Base-by-base conservation (phyloP, 2,329 filamentous ascomycete genomes). In the Verticillium klebahnii region DNA sequence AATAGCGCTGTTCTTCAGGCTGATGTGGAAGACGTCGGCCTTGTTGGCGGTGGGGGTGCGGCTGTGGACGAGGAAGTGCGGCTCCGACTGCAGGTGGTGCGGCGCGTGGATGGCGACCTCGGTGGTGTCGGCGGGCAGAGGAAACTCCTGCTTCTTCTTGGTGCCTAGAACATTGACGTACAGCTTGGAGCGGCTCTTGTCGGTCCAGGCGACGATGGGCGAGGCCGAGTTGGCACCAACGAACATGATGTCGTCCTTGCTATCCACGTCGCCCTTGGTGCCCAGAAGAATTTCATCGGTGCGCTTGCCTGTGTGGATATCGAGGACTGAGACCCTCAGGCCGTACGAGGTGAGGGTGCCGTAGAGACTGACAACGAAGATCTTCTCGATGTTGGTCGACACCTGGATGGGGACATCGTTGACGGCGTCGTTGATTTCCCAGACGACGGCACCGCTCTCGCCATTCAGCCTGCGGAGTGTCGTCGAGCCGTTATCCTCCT, bases 31-130 rank as follows among this genome's bases (percentile, higher is more conserved):
- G 34, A 98, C 89, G 64, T 96, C 90, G 3, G 90, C 94, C 80
- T 90, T 92, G 71, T 93, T 91, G 19, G 87, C 87, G 2, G 79
- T 79, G 39, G 80, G 80, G 0, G 91, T 91, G 68, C 88, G 83
- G 68, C 87, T 92, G 68, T 97, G 91, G 5, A 97, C 90, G 36
- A 97, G 79, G 77, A 97, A 96, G 77, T 96, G 92, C 40, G 92
- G 82, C 56, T 87, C 81, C 4, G 91, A 89, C 70, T 90, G 89
- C 34, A 86, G 77, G 61, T 89, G 81, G 66, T 88, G 87, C 17
- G 92, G 89, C 1, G 91, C 90, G 70, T 96, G 91, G 25, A 97
- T 80, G 61, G 87, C 81, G 59, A 91, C 80, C 3, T 75, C 73
- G 17, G 78, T 72, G 4, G 83, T 79, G 19, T 78, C 79, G 6